A percentile compares a stretch with the other conserved stretches of the same genome.
Conservation (phyloP, 768 basidiomycete genomes). For the Pleurotus ostreatus region DNA sequence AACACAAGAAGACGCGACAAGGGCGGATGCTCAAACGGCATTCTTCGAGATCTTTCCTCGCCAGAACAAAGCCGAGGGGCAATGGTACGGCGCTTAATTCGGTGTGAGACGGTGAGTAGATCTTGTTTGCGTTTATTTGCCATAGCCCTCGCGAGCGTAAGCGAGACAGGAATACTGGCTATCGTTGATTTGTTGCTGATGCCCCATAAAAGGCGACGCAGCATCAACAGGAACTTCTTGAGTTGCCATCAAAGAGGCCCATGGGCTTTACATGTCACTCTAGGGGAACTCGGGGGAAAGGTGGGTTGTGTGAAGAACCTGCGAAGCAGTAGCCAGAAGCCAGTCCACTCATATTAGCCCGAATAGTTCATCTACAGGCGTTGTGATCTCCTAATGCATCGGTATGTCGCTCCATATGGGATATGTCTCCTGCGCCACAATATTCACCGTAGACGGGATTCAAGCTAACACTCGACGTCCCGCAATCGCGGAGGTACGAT, state of each 20-base stretch:
- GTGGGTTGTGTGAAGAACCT: not conserved
- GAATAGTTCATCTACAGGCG: not conserved
- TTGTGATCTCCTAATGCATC: not conserved
- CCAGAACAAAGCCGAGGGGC: not conserved
- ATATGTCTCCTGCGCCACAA: not conserved
- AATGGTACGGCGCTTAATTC: not conserved
- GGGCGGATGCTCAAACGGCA: not conserved
- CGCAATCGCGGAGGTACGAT: too few relatives aligned
- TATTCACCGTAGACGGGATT: not conserved
- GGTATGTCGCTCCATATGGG: not conserved
- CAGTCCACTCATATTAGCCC: not conserved
- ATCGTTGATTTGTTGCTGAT: not conserved
- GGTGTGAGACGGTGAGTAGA: too few relatives aligned
- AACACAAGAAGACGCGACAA: not conserved
- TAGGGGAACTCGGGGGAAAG: not conserved
- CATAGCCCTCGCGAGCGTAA: not conserved
- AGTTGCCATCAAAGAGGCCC: not conserved
- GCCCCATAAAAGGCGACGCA: not conserved
- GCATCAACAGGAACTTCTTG: not conserved
- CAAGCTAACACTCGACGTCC: too few relatives aligned
- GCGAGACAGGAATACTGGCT: not conserved
- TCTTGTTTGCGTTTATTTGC: not conserved
- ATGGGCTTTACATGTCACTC: not conserved
- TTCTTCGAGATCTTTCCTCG: constrained; percentile 3
- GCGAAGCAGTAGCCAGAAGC: not conserved